Evolutionary conservation across 257 asterid genomes (phyloP), one percentile per base, ranked within the genome.

Genomic region (Nicotiana noctiflora): DNA sequence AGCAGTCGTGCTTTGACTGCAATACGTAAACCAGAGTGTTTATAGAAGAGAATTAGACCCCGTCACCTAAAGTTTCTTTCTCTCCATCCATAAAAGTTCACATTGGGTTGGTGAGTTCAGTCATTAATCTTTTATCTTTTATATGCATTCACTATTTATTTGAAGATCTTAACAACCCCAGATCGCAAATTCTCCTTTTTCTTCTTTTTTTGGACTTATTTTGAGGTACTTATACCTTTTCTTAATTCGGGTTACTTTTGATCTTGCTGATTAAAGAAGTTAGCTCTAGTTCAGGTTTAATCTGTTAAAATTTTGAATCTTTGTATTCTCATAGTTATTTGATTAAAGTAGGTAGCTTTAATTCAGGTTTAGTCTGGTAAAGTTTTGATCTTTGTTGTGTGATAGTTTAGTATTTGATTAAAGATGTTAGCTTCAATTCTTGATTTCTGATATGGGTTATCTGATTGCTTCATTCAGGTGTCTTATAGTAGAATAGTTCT

Each of bases 201-300:
- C 37, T n/a, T 60, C 25, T 1, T 65, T 60, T 37, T 40, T 40
- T 2, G 49, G 76, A 76, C 64, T 76, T 44, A 34, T 64, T 25
- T 61, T 10, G 72, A 84, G 90, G 90, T 88, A 78, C 55, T 77
- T 52, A 4, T 17, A 12, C 31, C 6, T 37, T 17, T 49, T 0
- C 0, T 7, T 55, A 0, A 27, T 40, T 0, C 23, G 40, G 62
- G 3, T 21, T 40, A 14, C 1, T 15, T 72, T n/a, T 68, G 49
- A 3, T 79, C 52, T n/a, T 75, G 14, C 6, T 46, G 14, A 37
- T 37, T 37, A 37, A 37, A 37, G 46, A 0, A 0, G 25, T 53
- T 19, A 5, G 37, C 62, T 65, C 64, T 64, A 70, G 31, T 65
- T 63, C 77, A 27, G 23, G 62, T 5, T 21, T 40, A 14, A 5